Conservation (phyloP, 176 grass and related monocot genomes). For the Microstegium vimineum region DNA sequence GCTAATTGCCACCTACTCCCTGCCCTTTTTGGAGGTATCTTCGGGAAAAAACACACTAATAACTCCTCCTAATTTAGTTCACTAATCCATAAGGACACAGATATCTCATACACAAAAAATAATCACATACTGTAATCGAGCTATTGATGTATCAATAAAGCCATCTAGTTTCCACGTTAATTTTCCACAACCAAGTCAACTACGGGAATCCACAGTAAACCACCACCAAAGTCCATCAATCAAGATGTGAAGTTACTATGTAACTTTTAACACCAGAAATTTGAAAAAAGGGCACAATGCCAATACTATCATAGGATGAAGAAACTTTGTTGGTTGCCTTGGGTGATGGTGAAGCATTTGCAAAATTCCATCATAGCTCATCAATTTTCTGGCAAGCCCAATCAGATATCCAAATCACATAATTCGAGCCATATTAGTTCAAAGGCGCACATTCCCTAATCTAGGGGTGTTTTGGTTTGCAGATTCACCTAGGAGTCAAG, state of each 20-base stretch:
- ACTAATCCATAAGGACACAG: not conserved
- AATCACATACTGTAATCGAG: not conserved
- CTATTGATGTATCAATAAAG: not conserved
- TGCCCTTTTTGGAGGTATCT: not conserved
- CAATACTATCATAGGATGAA: not conserved
- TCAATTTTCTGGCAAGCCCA: not conserved
- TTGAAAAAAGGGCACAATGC: not conserved
- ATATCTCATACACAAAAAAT: not conserved
- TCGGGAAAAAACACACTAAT: not conserved
- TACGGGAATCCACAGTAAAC: not conserved
- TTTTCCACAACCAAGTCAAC: not conserved
- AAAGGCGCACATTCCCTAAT: not conserved
- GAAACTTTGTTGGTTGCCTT: not conserved
- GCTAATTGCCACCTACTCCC: not conserved
- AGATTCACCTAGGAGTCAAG: not conserved
- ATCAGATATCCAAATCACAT: not conserved
- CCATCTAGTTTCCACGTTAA: not conserved
- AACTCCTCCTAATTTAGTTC: constrained; percentile 7
- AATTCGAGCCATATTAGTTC: not conserved
- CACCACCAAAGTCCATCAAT: not conserved
- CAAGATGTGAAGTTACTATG: not conserved
- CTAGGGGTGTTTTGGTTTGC: not conserved
- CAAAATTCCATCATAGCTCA: constrained; percentile 10
- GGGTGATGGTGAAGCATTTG: not conserved
- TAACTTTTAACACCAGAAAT: not conserved